These are phyloP conservation scores for Lactarius psammicola DNA, from an alignment of 768 basidiomycete genomes.

Conservation along the genomic window DNA sequence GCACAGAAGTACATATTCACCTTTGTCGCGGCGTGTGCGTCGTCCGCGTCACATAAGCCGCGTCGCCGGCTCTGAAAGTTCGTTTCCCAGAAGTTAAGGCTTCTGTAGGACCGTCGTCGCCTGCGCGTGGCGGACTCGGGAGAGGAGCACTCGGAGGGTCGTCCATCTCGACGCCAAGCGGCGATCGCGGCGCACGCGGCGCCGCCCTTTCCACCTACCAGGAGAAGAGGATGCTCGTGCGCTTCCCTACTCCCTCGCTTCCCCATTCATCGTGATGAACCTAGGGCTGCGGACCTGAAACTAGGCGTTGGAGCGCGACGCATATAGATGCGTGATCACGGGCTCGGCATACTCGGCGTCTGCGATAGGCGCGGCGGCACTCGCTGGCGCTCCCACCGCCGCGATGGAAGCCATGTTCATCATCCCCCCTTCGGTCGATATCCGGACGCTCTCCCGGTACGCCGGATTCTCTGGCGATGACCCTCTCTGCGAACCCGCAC, in stretches of 20 bases:
- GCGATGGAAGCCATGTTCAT: slow-evolving; percentile 8
- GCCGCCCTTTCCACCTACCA: background rate
- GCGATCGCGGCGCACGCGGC: background rate
- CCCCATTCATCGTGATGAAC: background rate
- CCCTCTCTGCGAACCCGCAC: slow-evolving; percentile 12
- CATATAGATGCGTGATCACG: slow-evolving; percentile 19
- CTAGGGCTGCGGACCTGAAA: background rate
- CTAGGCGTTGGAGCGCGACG: slow-evolving; percentile 21
- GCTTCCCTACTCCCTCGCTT: background rate
- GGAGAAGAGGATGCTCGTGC: slow-evolving; percentile 15
- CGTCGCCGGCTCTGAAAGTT: slow-evolving; percentile 3
- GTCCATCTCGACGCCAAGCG: slow-evolving; percentile 9
- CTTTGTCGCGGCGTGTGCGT: slow-evolving; percentile 25
- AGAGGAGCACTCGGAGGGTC: background rate
- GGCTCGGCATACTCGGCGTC: slow-evolving; percentile 1
- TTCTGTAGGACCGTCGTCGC: slow-evolving; percentile 13
- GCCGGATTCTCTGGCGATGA: slow-evolving; percentile 17
- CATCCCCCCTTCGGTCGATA: slow-evolving; percentile 20
- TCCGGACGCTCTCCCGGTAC: slow-evolving; percentile 18
- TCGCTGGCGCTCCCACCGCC: background rate
- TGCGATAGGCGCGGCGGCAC: background rate
- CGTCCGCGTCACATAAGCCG: background rate
- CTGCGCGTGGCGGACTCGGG: slow-evolving; percentile 1
- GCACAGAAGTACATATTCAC: slow-evolving; percentile 27
- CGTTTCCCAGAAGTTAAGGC: slow-evolving; percentile 21